Conservation (phyloP, 768 basidiomycete species). For the Cubamyces sp. region DNA sequence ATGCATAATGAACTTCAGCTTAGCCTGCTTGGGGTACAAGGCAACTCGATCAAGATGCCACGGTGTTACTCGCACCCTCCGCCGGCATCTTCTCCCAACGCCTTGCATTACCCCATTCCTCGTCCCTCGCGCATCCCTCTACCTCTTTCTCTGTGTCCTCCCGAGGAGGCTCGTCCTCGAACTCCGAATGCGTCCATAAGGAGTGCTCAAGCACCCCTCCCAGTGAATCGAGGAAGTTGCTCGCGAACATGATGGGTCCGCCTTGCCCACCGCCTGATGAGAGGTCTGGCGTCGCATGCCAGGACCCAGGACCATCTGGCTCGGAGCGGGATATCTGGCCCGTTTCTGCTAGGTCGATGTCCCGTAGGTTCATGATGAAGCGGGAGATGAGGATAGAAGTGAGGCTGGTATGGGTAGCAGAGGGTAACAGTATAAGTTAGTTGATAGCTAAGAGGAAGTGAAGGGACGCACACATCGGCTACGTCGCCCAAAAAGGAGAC, state of each 20-base stretch:
- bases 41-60: too few species aligned
- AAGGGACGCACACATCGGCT: neutral
- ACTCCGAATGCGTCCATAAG: neutral
- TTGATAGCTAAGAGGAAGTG: too few species aligned
- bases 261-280: too few species aligned
- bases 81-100: too few species aligned
- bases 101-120: too few species aligned
- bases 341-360: neutral
- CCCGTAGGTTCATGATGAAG: neutral
- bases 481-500: slow-evolving; percentile 13
- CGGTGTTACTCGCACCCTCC: too few species aligned
- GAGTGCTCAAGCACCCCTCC: neutral
- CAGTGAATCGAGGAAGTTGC: neutral
- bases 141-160: too few species aligned
- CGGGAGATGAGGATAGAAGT: neutral
- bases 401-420: neutral
- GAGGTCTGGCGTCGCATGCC: neutral
- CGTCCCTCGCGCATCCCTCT: too few species aligned
- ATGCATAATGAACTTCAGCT: too few species aligned
- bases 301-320: neutral
- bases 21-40: too few species aligned
- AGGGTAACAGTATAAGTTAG: too few species aligned
- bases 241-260: neutral
- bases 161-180: neutral
- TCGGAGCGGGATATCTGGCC: neutral